Percentiles rank a stretch among this genome's conserved stretches.
Conservation (phyloP, 2,329 filamentous ascomycete genomes). For the Chrysosporium queenslandicum region DNA sequence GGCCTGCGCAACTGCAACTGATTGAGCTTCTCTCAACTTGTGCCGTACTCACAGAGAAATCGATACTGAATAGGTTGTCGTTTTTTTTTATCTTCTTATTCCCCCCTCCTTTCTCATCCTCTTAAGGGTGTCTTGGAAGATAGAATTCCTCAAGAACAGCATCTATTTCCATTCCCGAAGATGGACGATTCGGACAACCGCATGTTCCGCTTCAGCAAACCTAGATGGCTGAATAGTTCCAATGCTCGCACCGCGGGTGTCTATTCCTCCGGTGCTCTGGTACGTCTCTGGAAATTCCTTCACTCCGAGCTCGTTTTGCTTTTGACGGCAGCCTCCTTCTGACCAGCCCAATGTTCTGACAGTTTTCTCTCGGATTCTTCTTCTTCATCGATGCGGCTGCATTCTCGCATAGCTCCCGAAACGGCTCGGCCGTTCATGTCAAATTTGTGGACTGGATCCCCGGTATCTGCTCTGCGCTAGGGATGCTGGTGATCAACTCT, state of each 20-base stretch:
- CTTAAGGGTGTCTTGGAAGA: too few species aligned
- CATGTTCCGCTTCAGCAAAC: slow-evolving; percentile 58
- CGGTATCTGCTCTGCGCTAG: slow-evolving; percentile 57
- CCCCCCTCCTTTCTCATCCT: too few species aligned
- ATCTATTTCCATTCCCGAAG: not conserved
- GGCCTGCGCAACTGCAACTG: too few species aligned
- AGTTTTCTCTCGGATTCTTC: slow-evolving; percentile 63
- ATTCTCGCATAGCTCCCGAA: slow-evolving; percentile 52
- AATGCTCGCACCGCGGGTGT: slow-evolving; percentile 55
- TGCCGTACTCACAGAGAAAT: too few species aligned
- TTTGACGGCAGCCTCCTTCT: too few species aligned
- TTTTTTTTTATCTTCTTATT: too few species aligned
- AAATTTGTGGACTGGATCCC: slow-evolving; percentile 65
- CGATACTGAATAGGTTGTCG: too few species aligned
- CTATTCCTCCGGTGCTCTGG: slow-evolving; percentile 56
- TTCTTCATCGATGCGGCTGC: slow-evolving; percentile 57
- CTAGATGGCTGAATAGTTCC: slow-evolving; percentile 56
- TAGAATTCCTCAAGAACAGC: too few species aligned
- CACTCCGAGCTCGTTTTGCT: not conserved
- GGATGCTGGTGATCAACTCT: slow-evolving; percentile 63
- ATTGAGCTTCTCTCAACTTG: too few species aligned
- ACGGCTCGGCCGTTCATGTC: slow-evolving; percentile 53
- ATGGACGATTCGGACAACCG: slow-evolving; percentile 44
- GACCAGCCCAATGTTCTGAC: not conserved
- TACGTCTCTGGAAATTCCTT: slow-evolving; percentile 31